Evolutionary conservation across 805 yeast species (phyloP).

Genomic region (Yarrowia sp.): DNA sequence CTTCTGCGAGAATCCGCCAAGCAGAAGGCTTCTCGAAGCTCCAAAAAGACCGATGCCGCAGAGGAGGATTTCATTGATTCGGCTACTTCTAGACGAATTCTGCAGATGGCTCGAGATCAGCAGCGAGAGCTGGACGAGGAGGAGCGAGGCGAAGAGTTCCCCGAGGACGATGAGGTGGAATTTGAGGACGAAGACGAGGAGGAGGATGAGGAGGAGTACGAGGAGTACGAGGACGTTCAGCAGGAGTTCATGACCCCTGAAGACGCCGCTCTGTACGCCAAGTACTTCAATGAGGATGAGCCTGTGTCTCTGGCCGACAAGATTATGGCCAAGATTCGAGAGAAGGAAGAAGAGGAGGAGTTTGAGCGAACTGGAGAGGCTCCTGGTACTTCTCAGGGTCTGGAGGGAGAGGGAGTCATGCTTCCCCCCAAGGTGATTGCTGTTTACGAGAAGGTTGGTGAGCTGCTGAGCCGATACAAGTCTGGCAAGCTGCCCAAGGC

Average conservation of each 20-base stretch:
- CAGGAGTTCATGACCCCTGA: slow-evolving; percentile 74
- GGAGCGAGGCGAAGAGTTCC: slow-evolving; percentile 55
- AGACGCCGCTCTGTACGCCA: slow-evolving; percentile 84
- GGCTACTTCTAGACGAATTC: slow-evolving; percentile 78
- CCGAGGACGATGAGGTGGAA: slow-evolving; percentile 59
- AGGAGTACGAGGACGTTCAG: slow-evolving; percentile 57
- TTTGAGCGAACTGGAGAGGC: slow-evolving; percentile 43
- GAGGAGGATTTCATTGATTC: slow-evolving; percentile 79
- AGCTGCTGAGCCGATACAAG: slow-evolving; percentile 82
- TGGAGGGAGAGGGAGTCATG: slow-evolving; percentile 67
- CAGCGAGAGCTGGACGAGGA: slow-evolving; percentile 87
- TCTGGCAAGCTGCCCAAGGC: slow-evolving; percentile 97
- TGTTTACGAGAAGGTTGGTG: slow-evolving; percentile 92
- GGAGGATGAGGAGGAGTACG: slow-evolving; percentile 55
- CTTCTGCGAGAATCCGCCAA: slow-evolving; percentile 59
- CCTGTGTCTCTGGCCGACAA: slow-evolving; percentile 75
- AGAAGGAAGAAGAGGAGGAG: slow-evolving; percentile 59
- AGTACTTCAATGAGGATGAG: slow-evolving; percentile 55
- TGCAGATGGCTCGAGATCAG: slow-evolving; percentile 89
- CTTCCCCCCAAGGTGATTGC: slow-evolving; percentile 96
- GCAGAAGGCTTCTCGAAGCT: slow-evolving; percentile 48
- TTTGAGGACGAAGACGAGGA: slow-evolving; percentile 52
- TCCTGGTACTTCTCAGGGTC: slow-evolving; percentile 46
- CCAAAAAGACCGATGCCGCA: slow-evolving; percentile 49
- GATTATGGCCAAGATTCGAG: slow-evolving; percentile 86